Base-by-base conservation (phyloP, 345 rosid genomes). In the Cardiospermum halicacabum region DNA sequence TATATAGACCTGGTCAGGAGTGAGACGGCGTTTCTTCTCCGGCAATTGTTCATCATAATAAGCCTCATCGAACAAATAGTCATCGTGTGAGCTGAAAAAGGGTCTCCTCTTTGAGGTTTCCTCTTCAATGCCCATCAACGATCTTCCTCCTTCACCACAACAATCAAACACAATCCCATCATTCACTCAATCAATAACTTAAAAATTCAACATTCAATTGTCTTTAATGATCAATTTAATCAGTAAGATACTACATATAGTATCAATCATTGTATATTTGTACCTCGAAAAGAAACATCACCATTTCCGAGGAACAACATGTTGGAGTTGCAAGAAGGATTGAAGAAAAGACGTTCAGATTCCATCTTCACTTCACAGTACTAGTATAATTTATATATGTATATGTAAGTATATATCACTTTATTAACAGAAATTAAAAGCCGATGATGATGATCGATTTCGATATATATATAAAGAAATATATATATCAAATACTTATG, bases 1-100 rank as follows among this genome's bases (percentile, higher is more conserved):
- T n/a, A n/a, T n/a, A n/a, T n/a, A 31, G 11, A 88, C 97, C 92
- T 92, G 97, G 58, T 89, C 83, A 0, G 80, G 30, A 18, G 86
- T 82, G 47, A 92, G 96, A 28, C 96, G 91, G 50, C 96, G 96
- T 62, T 92, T 92, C 78, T 89, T 92, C 74, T 89, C 97, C 12
- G 86, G 86, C 61, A 62, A 45, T 75, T 86, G 96, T 7, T 92
- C 96, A 37, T 92, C 96, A 67, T 85, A 87, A 62, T 80, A 87
- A 37, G 85, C 87, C 5, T 87, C 96, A 10, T 92, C 93, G 62
- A 72, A 83, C 53, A 80, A 74, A n/a, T n/a, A n/a, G 59, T 92
- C 93, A 1, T 84, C 93, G 40, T 83, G 74, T 18, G 89, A 80
- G 78, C 81, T 76, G 81, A 89, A 85, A 76, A 89, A 85, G 4